phyloP scores from a whole-genome alignment of 2,329 filamentous ascomycete species.

The Lachnellula hyalina region DNA sequence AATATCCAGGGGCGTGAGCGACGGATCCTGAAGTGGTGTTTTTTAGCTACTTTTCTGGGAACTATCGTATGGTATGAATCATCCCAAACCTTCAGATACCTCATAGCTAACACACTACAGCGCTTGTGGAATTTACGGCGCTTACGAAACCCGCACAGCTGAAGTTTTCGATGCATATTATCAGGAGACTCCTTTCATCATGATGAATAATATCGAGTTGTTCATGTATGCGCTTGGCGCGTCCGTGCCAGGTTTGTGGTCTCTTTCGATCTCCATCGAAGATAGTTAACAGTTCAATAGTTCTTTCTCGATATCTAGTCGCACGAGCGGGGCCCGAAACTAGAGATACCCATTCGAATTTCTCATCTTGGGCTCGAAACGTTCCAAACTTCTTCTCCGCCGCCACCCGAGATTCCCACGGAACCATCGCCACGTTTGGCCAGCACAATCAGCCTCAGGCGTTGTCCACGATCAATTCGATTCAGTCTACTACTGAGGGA shows the following conservation, averaged over 20 bases:
- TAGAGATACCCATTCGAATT: background rate
- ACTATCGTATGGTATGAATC: slow-evolving; percentile 26
- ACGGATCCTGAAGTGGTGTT: slow-evolving; percentile 26
- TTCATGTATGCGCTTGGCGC: slow-evolving; percentile 29
- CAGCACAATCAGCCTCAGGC: background rate
- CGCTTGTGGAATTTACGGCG: slow-evolving; percentile 19
- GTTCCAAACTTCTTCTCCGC: background rate
- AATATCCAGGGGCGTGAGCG: slow-evolving; percentile 23
- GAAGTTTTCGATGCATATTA: slow-evolving; percentile 20
- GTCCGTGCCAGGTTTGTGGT: slow-evolving; percentile 23
- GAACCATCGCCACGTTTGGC: background rate
- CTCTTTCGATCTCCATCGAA: background rate
- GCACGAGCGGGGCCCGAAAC: background rate
- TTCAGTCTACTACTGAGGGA: background rate
- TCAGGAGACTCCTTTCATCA: slow-evolving; percentile 25
- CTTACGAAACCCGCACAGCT: slow-evolving; percentile 16
- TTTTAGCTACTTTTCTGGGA: slow-evolving; percentile 27
- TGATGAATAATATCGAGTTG: slow-evolving; percentile 30
- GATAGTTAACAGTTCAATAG: background rate
- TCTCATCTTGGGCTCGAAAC: background rate
- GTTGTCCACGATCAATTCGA: background rate
- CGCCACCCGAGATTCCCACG: background rate
- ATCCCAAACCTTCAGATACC: background rate
- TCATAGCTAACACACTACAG: slow-evolving; percentile 3
- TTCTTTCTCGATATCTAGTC: background rate